phyloP scores from a whole-genome alignment of 371 early-diverging fungal genomes.

The Actinomucor elegans region DNA sequence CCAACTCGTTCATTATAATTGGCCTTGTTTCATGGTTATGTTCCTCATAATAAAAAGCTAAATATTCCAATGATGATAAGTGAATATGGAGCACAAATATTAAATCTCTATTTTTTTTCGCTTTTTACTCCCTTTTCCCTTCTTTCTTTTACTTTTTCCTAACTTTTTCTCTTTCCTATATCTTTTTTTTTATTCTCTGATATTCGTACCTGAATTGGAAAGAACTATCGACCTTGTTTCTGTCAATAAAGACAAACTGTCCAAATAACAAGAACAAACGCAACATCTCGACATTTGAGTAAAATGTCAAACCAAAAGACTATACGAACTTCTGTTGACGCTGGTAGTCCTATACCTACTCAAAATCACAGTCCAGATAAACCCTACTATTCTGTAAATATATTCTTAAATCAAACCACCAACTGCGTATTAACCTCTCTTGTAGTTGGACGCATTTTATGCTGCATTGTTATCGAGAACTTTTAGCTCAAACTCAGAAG shows the following conservation, averaged over 20 bases:
- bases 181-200: not conserved
- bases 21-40: slow-evolving; percentile 26
- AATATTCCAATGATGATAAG: slow-evolving; percentile 9
- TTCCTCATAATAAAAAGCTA: slow-evolving; percentile 18
- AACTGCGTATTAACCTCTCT: not conserved
- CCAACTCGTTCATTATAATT: slow-evolving; percentile 17
- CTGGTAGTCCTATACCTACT: slow-evolving; percentile 17
- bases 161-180: not conserved
- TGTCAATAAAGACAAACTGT: too few relatives aligned
- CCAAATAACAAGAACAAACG: slow-evolving; percentile 1
- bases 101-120: slow-evolving; percentile 6
- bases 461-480: slow-evolving; percentile 29
- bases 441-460: slow-evolving; percentile 40
- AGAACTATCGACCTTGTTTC: not conserved
- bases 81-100: slow-evolving; percentile 17
- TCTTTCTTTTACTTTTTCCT: not conserved
- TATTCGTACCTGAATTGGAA: slow-evolving; percentile 17
- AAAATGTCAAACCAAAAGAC: slow-evolving; percentile 8
- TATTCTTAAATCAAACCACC: not conserved
- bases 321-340: slow-evolving; percentile 5
- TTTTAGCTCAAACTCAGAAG: slow-evolving; percentile 40
- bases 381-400: slow-evolving; percentile 26
- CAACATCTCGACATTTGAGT: not conserved
- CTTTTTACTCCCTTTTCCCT: not conserved
- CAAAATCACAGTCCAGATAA: slow-evolving; percentile 27